Percentiles rank a stretch among this genome's conserved stretches.
These are phyloP conservation scores for Pycnococcus provasolii DNA, from an alignment of 139 green algal species.

Conservation along the genomic window DNA sequence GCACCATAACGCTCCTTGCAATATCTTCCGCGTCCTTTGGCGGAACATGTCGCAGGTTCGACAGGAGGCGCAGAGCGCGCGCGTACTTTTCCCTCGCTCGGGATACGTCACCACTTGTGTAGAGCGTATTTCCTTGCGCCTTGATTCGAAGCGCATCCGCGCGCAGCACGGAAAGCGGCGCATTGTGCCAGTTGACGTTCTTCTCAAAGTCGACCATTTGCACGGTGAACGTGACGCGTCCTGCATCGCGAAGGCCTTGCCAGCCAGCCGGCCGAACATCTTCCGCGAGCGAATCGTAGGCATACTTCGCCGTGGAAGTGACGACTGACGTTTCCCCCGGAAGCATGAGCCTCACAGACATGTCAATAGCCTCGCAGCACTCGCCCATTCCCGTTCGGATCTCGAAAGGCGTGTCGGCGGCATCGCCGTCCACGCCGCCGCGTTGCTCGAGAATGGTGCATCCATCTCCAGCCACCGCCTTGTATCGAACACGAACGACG, in stretches of 20 bases:
- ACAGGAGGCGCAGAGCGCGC: too few relatives aligned
- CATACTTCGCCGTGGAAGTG: not conserved
- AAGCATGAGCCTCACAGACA: constrained; percentile 60
- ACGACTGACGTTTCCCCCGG: constrained; percentile 46
- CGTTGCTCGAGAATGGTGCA: not conserved
- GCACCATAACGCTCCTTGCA: too few relatives aligned
- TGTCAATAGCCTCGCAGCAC: constrained; percentile 51
- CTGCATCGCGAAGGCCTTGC: not conserved
- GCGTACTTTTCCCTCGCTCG: constrained; percentile 10
- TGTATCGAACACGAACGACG: constrained; percentile 47
- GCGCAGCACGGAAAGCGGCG: not conserved
- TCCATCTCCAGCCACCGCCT: constrained; percentile 5
- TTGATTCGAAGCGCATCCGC: not conserved
- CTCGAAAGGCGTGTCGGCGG: constrained; percentile 10
- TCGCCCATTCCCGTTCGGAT: constrained; percentile 43
- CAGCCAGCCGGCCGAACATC: not conserved
- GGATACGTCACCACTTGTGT: not conserved
- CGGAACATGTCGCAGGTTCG: too few relatives aligned
- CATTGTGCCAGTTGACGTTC: constrained; percentile 17
- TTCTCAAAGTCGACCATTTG: not conserved
- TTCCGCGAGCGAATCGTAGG: not conserved
- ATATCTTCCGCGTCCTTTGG: too few relatives aligned
- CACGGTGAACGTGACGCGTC: not conserved
- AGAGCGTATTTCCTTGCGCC: constrained; percentile 5
- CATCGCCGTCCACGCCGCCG: not conserved